Conservation (phyloP, 139 green algal species). For the Asterochloris erici region DNA sequence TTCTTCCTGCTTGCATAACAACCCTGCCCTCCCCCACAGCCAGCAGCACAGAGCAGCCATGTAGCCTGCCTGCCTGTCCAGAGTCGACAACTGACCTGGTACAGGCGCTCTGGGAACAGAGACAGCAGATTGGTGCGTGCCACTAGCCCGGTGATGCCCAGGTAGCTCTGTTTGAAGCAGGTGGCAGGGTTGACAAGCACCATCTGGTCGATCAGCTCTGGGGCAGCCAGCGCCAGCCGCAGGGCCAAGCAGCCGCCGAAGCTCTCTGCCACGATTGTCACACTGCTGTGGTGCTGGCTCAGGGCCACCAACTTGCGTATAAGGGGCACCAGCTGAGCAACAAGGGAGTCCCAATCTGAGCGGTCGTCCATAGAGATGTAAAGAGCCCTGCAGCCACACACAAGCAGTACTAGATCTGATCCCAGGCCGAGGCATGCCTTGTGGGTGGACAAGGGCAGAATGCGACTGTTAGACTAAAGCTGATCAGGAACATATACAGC, state of each 20-base stretch:
- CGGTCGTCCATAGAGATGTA: conserved; percentile 19
- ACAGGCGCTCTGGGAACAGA: conserved; percentile 62
- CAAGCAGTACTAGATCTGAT: no score
- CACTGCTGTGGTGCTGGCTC: conserved; percentile 13
- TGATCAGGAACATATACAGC: no score
- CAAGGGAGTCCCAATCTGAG: conserved; percentile 46
- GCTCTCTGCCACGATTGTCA: conserved; percentile 63
- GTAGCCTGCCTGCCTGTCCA: neutral
- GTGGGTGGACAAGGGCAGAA: no score
- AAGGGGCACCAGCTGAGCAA: conserved; percentile 5
- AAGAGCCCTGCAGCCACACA: conserved; percentile 4
- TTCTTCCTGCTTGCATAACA: no score
- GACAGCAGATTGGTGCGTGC: conserved; percentile 65
- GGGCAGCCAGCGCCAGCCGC: conserved; percentile 41
- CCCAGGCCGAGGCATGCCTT: no score
- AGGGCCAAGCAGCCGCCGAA: conserved; percentile 70
- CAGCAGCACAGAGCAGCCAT: no score
- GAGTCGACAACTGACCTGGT: conserved; percentile 27
- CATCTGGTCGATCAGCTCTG: conserved; percentile 49
- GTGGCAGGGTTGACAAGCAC: conserved; percentile 75
- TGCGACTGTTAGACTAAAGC: no score
- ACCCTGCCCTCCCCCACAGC: no score
- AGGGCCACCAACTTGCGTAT: conserved; percentile 5
- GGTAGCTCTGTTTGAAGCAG: conserved; percentile 42
- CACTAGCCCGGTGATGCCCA: conserved; percentile 45